phyloP scores from a whole-genome alignment of 2,329 filamentous ascomycete genomes.

The Chrysoporthe deuterocubensis region DNA sequence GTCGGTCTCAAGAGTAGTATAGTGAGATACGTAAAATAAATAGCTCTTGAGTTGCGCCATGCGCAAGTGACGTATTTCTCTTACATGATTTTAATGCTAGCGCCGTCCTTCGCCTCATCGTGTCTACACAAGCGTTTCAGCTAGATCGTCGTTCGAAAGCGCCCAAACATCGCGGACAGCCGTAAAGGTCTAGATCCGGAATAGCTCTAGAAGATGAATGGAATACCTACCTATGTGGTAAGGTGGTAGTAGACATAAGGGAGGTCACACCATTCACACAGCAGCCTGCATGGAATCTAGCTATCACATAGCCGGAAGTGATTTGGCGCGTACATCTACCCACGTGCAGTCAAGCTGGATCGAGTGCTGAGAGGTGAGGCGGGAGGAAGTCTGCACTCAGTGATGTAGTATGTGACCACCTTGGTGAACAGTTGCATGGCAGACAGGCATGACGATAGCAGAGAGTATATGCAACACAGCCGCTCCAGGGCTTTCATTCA shows the following conservation, averaged over 20 bases:
- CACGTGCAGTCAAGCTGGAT: not conserved
- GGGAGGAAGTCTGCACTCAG: slow-evolving; percentile 13
- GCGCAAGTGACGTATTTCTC: not conserved
- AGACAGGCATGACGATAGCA: slow-evolving; percentile 1
- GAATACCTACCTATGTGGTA: slow-evolving; percentile 22
- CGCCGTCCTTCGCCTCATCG: not conserved
- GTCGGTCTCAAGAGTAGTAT: not conserved
- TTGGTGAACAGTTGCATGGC: not conserved
- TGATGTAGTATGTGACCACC: not conserved
- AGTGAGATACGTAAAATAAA: not conserved
- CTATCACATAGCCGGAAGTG: not conserved
- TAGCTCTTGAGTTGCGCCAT: not conserved
- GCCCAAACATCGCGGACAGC: not conserved
- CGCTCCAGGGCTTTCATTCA: not conserved
- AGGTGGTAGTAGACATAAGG: slow-evolving; percentile 12
- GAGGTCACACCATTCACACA: not conserved
- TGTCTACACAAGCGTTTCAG: not conserved
- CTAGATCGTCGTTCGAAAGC: not conserved
- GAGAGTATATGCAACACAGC: not conserved
- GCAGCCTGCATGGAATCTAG: not conserved
- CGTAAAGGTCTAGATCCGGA: not conserved
- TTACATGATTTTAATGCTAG: not conserved
- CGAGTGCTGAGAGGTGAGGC: slow-evolving; percentile 6
- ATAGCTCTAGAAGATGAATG: slow-evolving; percentile 8
- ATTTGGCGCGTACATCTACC: not conserved